A percentile compares a stretch with the other conserved stretches of the same genome.
These are phyloP conservation scores for Phoma sp. DNA, from an alignment of 2,329 filamentous ascomycete species.

Conservation along the genomic window DNA sequence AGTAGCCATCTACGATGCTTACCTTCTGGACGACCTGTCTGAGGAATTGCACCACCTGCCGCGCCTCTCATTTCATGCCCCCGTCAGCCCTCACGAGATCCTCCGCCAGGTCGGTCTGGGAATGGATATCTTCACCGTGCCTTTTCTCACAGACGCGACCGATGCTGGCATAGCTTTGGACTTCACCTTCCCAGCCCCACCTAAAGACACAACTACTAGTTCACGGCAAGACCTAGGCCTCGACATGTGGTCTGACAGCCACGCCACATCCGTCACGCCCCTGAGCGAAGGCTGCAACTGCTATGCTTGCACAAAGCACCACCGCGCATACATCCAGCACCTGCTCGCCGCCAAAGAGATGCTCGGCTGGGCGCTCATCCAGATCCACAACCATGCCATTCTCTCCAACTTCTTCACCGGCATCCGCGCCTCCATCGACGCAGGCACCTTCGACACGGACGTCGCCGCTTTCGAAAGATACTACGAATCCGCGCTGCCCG, in stretches of 20 bases:
- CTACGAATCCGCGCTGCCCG: constrained; percentile 76
- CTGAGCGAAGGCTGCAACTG: constrained; percentile 71
- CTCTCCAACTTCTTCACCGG: constrained; percentile 74
- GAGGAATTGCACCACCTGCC: constrained; percentile 67
- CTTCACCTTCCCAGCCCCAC: constrained; percentile 71
- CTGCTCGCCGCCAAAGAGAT: constrained; percentile 91
- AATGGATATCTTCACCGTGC: constrained; percentile 78
- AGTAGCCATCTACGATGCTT: constrained; percentile 79
- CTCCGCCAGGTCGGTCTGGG: constrained; percentile 78
- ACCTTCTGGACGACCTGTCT: constrained; percentile 71
- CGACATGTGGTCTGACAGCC: constrained; percentile 72
- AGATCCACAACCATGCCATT: constrained; percentile 85
- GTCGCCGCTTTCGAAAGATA: constrained; percentile 64
- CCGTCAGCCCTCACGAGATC: constrained; percentile 74
- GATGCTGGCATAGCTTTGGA: constrained; percentile 85
- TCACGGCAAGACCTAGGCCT: constrained; percentile 63
- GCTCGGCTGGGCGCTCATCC: constrained; percentile 91
- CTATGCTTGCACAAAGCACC: constrained; percentile 83
- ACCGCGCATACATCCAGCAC: constrained; percentile 86
- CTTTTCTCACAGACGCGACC: constrained; percentile 75
- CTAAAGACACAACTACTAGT: constrained; percentile 18
- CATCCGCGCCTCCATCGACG: constrained; percentile 68
- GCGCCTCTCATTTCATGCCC: constrained; percentile 74
- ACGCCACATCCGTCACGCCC: constrained; percentile 68
- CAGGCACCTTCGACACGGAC: constrained; percentile 62